A percentile compares a stretch with the other conserved stretches of the same genome.
phyloP scores from a whole-genome alignment of 2,329 filamentous ascomycete species.

The Huntiella bhutanensis region DNA sequence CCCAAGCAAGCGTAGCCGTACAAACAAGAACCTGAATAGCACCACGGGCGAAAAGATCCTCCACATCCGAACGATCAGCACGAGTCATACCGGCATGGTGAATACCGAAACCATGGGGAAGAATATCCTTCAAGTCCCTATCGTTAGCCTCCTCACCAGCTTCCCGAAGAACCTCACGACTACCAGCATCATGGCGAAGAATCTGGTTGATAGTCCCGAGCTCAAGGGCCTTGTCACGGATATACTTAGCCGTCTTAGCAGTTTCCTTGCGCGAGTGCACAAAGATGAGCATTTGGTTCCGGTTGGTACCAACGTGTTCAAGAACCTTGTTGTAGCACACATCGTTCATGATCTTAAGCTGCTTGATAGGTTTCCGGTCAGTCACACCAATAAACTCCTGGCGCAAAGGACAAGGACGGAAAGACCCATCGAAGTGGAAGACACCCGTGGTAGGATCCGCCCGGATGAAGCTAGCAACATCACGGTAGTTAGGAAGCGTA shows the following conservation, averaged over 20 bases:
- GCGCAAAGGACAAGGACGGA: slow-evolving; percentile 77
- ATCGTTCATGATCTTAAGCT: slow-evolving; percentile 98
- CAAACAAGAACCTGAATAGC: slow-evolving; percentile 90
- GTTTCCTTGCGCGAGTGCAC: slow-evolving; percentile 98
- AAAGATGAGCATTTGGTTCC: slow-evolving; percentile 97
- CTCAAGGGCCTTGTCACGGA: slow-evolving; percentile 92
- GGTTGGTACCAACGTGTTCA: slow-evolving; percentile 80
- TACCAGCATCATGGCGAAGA: slow-evolving; percentile 78
- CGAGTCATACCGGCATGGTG: slow-evolving; percentile 96
- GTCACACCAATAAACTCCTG: slow-evolving; percentile 97
- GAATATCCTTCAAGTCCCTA: slow-evolving; percentile 72
- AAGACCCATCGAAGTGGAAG: slow-evolving; percentile 93
- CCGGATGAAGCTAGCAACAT: slow-evolving; percentile 87
- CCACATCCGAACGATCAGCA: slow-evolving; percentile 84
- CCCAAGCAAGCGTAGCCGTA: slow-evolving; percentile 96
- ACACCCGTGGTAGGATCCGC: slow-evolving; percentile 71
- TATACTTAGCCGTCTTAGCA: slow-evolving; percentile 88
- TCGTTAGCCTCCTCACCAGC: slow-evolving; percentile 71
- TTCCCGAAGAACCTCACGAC: slow-evolving; percentile 69
- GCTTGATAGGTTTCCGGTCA: slow-evolving; percentile 96
- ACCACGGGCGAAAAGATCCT: slow-evolving; percentile 82
- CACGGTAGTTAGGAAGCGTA: slow-evolving; percentile 86
- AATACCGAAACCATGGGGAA: slow-evolving; percentile 94
- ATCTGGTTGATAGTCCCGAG: slow-evolving; percentile 94
- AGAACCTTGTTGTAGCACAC: slow-evolving; percentile 95